Base-by-base conservation (phyloP, 768 basidiomycete genomes). In the Russula dissimulans region DNA sequence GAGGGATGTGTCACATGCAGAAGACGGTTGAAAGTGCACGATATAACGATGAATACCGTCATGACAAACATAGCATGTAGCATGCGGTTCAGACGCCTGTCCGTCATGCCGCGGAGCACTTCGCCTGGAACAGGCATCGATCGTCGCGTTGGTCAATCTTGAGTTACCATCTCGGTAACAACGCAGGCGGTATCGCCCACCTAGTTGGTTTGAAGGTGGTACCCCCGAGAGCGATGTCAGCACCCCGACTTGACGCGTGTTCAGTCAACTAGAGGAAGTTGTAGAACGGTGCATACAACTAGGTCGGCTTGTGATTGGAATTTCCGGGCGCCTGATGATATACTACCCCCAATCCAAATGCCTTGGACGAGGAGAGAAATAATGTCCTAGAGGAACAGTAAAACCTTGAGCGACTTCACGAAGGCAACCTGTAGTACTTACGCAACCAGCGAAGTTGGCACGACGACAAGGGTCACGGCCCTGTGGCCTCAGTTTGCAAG, bases 371-470 rank as follows among this genome's bases (percentile, higher is more conserved):
- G 12, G 15, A 65, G 58, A 12, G 64, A 31, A 38, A 63, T 47
- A 22, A 65, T 45, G 32, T 65, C 64, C 64, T 63, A 22, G 4
- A 22, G n/a, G 31, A 53, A 18, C 11, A 39, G n/a, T 62, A 41
- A 10, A 26, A 41, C 31, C 26, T 48, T 2, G 10, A 10, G 26
- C 12, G 14, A 10, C 10, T 14, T 1, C 3, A 8, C n/a, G 31
- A 17, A 12, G 34, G 43, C 11, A 17, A 18, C 31, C 18, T 29
- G 1, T n/a, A 1, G 2, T 26, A 7, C 64, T 39, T 15, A 65
- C 64, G 32, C 62, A 29, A 65, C 54, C 15, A 65, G 47, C 12
- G 62, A 52, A 11, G 62, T 65, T 17, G 65, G 65, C 22, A 58
- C 65, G 14, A 64, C 17, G 31, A 64, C 38, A 8, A 64, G 56